These are phyloP conservation scores for Paxillus rubicundulus DNA, from an alignment of 768 basidiomycete genomes.

Conservation along the genomic window DNA sequence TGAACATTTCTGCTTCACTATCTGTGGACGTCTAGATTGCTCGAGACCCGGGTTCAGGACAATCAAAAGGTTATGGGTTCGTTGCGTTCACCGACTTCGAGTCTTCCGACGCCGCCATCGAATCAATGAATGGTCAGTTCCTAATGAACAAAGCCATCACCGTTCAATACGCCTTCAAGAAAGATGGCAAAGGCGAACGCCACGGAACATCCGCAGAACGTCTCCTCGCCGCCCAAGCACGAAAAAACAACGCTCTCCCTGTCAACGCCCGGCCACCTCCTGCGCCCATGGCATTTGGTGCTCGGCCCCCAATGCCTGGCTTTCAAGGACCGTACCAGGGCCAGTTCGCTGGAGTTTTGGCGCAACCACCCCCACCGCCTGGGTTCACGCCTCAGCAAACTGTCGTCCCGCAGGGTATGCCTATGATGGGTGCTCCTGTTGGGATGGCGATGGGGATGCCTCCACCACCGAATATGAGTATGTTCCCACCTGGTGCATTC, in stretches of 20 bases:
- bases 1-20: neutral
- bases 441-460: constrained; percentile 37
- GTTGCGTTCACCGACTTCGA: constrained; percentile 98
- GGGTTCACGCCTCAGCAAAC: constrained; percentile 77
- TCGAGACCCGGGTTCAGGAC: constrained; percentile 78
- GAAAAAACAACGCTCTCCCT: constrained; percentile 91
- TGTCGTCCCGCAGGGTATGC: constrained; percentile 46
- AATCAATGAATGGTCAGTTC: constrained; percentile 97
- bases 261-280: constrained; percentile 73
- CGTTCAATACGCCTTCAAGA: constrained; percentile 99
- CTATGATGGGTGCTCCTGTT: constrained; percentile 34
- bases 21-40: constrained; percentile 61
- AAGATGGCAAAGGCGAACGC: constrained; percentile 96
- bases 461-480: constrained; percentile 41
- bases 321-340: constrained; percentile 81
- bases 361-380: constrained; percentile 76
- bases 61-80: constrained; percentile 96
- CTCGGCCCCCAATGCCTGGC: constrained; percentile 63
- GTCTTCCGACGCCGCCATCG: constrained; percentile 92
- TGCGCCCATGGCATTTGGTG: constrained; percentile 69
- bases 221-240: constrained; percentile 90
- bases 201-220: constrained; percentile 98
- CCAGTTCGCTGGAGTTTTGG: constrained; percentile 90
- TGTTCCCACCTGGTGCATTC: constrained; percentile 47
- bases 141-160: constrained; percentile 98